These are phyloP conservation scores for Quillaja saponaria DNA, from an alignment of 306 rosid genomes.

Conservation along the genomic window DNA sequence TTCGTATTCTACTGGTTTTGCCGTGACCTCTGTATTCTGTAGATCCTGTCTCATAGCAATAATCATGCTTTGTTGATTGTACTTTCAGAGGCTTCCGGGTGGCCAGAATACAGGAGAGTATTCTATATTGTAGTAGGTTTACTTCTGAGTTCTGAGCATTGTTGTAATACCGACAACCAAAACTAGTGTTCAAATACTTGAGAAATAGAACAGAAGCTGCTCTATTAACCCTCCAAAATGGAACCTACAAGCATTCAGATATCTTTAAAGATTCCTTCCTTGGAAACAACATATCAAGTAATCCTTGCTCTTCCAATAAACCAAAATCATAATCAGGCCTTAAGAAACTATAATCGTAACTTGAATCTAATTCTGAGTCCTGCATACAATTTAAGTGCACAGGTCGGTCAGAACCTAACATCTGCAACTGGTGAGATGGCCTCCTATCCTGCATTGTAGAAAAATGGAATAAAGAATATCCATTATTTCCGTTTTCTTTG, in stretches of 20 bases:
- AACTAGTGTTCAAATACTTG: not conserved
- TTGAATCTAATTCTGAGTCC: conserved; percentile 34
- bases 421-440: conserved; percentile 15
- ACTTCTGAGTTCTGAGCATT: no score
- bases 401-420: conserved; percentile 5
- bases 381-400: conserved; percentile 37
- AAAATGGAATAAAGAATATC: not conserved
- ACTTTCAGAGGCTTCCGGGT: no score
- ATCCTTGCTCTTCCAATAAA: conserved; percentile 54
- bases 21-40: no score
- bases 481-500: conserved; percentile 27
- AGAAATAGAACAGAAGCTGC: not conserved
- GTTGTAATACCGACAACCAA: no score
- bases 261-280: not conserved
- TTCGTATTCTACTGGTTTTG: no score
- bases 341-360: conserved; percentile 46
- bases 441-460: not conserved
- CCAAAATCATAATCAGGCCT: conserved; percentile 64
- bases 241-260: not conserved
- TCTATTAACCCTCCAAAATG: not conserved
- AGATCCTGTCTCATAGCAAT: no score
- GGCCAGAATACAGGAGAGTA: no score
- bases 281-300: conserved; percentile 51
- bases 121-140: no score
- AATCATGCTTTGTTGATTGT: no score